Evolutionary conservation across 1,139 yeast species (phyloP).

Genomic region (Zygoascus hellenicus): DNA sequence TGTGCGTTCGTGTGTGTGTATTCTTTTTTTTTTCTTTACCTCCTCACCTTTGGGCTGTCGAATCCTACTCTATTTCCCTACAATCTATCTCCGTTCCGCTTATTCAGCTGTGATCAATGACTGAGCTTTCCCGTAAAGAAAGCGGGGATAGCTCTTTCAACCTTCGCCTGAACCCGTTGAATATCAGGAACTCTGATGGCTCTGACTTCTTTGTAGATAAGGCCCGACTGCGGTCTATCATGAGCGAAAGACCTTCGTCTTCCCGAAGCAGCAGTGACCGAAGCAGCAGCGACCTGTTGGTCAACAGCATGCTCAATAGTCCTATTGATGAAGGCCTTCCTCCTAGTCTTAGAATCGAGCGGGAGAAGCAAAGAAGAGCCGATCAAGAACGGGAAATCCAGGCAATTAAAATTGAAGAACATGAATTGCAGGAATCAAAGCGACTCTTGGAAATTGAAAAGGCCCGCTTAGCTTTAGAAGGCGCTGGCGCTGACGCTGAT

Average conservation of each 20-base stretch:
- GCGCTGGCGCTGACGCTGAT: not conserved
- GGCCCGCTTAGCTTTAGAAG: conserved; percentile 3
- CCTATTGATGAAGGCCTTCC: conserved; percentile 5
- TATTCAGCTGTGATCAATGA: too few species aligned
- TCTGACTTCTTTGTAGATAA: conserved; percentile 26
- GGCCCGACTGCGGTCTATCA: not conserved
- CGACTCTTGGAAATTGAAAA: conserved; percentile 1
- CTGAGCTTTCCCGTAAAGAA: conserved; percentile 14
- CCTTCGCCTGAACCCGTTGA: conserved; percentile 26
- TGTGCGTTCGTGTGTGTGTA: not conserved
- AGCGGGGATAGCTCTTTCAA: conserved; percentile 25
- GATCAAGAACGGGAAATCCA: not conserved
- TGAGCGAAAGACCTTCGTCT: not conserved
- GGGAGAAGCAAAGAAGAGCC: conserved; percentile 3
- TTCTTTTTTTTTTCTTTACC: not conserved
- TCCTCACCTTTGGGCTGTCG: not conserved
- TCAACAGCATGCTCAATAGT: conserved; percentile 5
- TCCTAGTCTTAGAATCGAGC: conserved; percentile 8
- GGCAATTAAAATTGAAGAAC: not conserved
- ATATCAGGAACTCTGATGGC: conserved; percentile 31
- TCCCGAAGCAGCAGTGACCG: not conserved
- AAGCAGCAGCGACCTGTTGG: not conserved
- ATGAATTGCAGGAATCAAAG: not conserved
- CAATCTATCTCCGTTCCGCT: too few species aligned
- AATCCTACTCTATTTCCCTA: not conserved